phyloP scores from a whole-genome alignment of 1,139 yeast species.

The Groenewaldozyma sp. region DNA sequence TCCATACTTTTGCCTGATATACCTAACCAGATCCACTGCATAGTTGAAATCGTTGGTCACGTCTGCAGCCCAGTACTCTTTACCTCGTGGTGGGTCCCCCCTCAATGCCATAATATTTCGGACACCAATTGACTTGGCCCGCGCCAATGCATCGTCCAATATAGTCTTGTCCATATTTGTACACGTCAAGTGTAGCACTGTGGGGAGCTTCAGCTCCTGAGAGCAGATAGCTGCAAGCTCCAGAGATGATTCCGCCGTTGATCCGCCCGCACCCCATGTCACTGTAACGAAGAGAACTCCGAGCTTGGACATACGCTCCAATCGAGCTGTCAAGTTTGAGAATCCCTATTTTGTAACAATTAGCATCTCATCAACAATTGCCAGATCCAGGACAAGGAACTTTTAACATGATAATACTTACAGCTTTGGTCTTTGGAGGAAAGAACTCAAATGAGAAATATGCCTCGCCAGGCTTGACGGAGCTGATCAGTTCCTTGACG shows the following conservation, averaged over 20 bases:
- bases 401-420: slow-evolving; percentile 20
- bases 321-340: slow-evolving; percentile 73
- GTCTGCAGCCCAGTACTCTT: slow-evolving; percentile 49
- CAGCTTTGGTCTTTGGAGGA: slow-evolving; percentile 87
- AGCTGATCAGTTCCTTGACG: slow-evolving; percentile 47
- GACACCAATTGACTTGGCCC: slow-evolving; percentile 71
- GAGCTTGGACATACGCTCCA: slow-evolving; percentile 78
- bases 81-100: slow-evolving; percentile 93
- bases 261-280: slow-evolving; percentile 99
- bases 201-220: slow-evolving; percentile 64
- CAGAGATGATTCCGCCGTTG: slow-evolving; percentile 78
- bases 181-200: slow-evolving; percentile 91
- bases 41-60: slow-evolving; percentile 45
- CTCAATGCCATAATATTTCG: slow-evolving; percentile 83
- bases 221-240: slow-evolving; percentile 76
- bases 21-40: slow-evolving; percentile 77
- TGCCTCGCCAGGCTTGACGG: slow-evolving; percentile 43
- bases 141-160: slow-evolving; percentile 67
- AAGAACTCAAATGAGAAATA: slow-evolving; percentile 89
- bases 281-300: slow-evolving; percentile 86
- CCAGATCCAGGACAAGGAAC: background rate
- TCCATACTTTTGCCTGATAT: slow-evolving; percentile 61
- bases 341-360: slow-evolving; percentile 46
- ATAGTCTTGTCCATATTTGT: slow-evolving; percentile 76
- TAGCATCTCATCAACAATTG: slow-evolving; percentile 4